Evolutionary conservation across 129 eudicot species (phyloP).

Genomic region (Solidago caesia): DNA sequence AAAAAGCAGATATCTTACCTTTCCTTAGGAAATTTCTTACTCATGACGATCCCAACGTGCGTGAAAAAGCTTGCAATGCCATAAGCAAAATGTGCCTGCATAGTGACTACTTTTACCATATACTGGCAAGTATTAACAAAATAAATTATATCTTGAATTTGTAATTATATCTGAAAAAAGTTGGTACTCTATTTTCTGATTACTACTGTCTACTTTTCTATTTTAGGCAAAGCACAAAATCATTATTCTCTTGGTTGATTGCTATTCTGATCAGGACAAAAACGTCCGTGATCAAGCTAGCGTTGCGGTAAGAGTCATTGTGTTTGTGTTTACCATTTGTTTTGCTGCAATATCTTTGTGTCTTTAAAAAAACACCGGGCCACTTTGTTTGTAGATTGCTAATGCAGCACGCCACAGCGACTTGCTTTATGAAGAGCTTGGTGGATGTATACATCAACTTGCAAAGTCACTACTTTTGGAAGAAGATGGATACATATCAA

Average conservation of each 20-base stretch:
- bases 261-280: slow-evolving; percentile 81
- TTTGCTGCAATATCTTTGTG: not conserved
- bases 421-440: slow-evolving; percentile 65
- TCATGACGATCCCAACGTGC: slow-evolving; percentile 73
- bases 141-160: not conserved
- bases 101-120: slow-evolving; percentile 67
- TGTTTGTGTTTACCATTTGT: not conserved
- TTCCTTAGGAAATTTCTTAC: slow-evolving; percentile 59
- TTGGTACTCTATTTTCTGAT: not conserved
- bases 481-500: slow-evolving; percentile 80
- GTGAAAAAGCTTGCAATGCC: slow-evolving; percentile 85
- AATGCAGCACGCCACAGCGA: slow-evolving; percentile 92
- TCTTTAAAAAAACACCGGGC: not conserved
- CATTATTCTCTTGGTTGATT: slow-evolving; percentile 60
- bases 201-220: not conserved
- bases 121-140: slow-evolving; percentile 45
- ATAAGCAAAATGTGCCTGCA: slow-evolving; percentile 91
- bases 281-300: slow-evolving; percentile 83
- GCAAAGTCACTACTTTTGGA: slow-evolving; percentile 60
- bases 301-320: slow-evolving; percentile 63
- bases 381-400: slow-evolving; percentile 52
- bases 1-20: slow-evolving; percentile 64
- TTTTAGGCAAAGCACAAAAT: slow-evolving; percentile 64
- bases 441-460: slow-evolving; percentile 74
- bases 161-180: too few species aligned